Conservation (phyloP, 352 stramenopile species). For the Phytophthora sp. region DNA sequence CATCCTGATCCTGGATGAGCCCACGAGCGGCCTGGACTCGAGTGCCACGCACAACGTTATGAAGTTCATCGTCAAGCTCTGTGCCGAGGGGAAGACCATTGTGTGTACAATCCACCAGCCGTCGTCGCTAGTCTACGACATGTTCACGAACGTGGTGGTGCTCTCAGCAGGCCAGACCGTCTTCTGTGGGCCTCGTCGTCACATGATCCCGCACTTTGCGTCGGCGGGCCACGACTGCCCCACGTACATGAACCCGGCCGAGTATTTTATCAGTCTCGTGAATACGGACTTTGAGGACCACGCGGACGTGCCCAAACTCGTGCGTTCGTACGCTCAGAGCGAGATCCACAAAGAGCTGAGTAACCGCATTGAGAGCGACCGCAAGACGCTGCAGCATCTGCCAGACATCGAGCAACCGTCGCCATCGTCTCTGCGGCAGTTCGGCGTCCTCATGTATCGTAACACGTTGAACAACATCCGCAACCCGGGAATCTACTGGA, state of each 20-base stretch:
- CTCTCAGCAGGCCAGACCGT: constrained; percentile 74
- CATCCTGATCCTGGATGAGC: constrained; percentile 85
- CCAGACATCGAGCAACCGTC: constrained; percentile 22
- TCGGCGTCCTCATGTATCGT: constrained; percentile 54
- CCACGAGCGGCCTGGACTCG: constrained; percentile 59
- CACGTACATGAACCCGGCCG: constrained; percentile 58
- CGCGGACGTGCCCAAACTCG: constrained; percentile 34
- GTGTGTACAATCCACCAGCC: constrained; percentile 94
- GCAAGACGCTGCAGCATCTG: constrained; percentile 29
- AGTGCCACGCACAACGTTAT: constrained; percentile 28
- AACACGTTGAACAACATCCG: constrained; percentile 71
- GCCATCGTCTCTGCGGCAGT: constrained; percentile 46
- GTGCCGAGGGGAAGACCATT: constrained; percentile 46
- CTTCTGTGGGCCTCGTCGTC: constrained; percentile 67
- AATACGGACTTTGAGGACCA: constrained; percentile 70
- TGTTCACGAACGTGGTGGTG: constrained; percentile 54
- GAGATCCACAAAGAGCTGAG: constrained; percentile 13
- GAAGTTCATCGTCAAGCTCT: constrained; percentile 31
- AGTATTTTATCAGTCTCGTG: constrained; percentile 57
- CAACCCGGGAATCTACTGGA: constrained; percentile 74
- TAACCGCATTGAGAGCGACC: constrained; percentile 20
- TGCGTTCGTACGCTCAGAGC: constrained; percentile 29
- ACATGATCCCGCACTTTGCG: constrained; percentile 49
- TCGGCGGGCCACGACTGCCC: constrained; percentile 43
- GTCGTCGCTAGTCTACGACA: constrained; percentile 50